phyloP scores from a whole-genome alignment of 2,329 filamentous ascomycete genomes.

The Colletotrichum camelliae region DNA sequence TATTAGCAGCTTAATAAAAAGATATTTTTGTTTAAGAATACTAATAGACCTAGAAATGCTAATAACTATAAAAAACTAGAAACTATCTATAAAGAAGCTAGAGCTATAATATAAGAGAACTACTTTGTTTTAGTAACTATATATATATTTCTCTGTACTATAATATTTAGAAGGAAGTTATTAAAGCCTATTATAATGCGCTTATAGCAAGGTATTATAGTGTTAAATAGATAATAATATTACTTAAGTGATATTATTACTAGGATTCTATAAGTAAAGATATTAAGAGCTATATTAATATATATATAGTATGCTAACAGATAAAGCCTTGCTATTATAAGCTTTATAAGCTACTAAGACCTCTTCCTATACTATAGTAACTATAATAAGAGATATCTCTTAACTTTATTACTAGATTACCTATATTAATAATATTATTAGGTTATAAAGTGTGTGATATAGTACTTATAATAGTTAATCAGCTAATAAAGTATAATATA shows the following conservation, averaged over 20 bases:
- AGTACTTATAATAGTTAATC: not conserved
- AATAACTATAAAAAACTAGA: no score
- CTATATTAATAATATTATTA: not conserved
- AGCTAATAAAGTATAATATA: not conserved
- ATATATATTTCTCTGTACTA: no score
- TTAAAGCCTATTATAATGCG: not conserved
- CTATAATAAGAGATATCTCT: not conserved
- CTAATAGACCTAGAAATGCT: no score
- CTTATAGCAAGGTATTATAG: not conserved
- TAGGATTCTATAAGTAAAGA: not conserved
- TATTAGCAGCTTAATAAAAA: no score
- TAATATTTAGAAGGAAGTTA: not conserved
- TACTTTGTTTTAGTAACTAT: no score
- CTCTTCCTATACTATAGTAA: not conserved
- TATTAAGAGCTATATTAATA: not conserved
- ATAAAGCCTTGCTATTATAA: not conserved
- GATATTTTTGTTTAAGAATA: no score
- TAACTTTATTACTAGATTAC: not conserved
- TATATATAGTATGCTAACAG: not conserved
- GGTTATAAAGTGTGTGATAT: not conserved
- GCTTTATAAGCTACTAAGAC: not conserved
- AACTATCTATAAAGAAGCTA: no score
- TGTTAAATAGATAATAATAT: not conserved
- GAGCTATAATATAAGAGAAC: no score
- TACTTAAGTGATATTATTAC: not conserved